Evolutionary conservation across 2,329 filamentous ascomycete genomes (phyloP).

Genomic region (Cladophialophora chaetospira): DNA sequence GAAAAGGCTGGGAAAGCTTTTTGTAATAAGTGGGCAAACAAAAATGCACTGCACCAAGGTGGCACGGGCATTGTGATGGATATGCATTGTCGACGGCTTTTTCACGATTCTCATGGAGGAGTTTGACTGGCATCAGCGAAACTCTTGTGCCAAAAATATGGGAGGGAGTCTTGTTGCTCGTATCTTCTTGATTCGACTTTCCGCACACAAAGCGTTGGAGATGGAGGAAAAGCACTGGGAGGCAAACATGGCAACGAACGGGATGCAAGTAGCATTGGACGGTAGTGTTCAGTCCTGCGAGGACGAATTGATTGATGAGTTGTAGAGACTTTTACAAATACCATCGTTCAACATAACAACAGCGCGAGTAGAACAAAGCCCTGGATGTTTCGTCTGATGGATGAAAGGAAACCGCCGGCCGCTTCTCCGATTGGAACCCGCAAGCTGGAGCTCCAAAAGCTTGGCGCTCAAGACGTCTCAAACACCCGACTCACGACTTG

Average conservation of each 20-base stretch:
- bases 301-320: not conserved
- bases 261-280: not conserved
- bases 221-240: not conserved
- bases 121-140: slow-evolving; percentile 4
- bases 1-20: slow-evolving; percentile 19
- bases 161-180: slow-evolving; percentile 8
- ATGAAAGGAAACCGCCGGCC: too few species aligned
- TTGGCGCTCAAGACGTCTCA: slow-evolving; percentile 2
- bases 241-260: slow-evolving; percentile 1
- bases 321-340: not conserved
- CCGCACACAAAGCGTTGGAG: slow-evolving; percentile 8
- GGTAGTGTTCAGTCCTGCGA: not conserved
- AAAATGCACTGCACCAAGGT: slow-evolving; percentile 1
- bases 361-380: too few species aligned
- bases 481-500: not conserved
- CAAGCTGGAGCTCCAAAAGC: slow-evolving; percentile 10
- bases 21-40: slow-evolving; percentile 19
- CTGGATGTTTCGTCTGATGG: too few species aligned
- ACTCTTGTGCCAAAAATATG: slow-evolving; percentile 6
- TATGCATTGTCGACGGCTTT: slow-evolving; percentile 11
- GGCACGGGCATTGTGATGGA: slow-evolving; percentile 6
- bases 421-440: not conserved
- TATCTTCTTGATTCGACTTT: slow-evolving; percentile 6
- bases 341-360: too few species aligned
- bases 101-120: slow-evolving; percentile 29